Evolutionary conservation across 2,329 filamentous ascomycete species (phyloP), one percentile per base, ranked within the genome.

Genomic region (Dactylonectria macrodidyma): DNA sequence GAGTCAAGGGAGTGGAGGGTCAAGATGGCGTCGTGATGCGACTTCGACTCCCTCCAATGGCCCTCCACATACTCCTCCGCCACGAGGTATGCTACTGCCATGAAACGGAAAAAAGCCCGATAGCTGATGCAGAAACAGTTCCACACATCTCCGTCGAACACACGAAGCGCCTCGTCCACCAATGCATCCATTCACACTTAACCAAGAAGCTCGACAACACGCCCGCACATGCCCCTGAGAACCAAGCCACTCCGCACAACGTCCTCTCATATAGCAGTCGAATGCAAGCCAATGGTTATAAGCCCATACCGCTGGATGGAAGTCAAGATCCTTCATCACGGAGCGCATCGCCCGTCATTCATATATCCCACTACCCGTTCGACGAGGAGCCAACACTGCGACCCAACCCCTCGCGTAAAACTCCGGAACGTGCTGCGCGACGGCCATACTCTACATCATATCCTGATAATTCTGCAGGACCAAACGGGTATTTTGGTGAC

Each of bases 371-470:
- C 47, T 77, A 78, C 48, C 68, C 78, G 1, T 84, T 84, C 63
- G 80, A 82, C 50, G 80, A 84, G 47, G 78, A 81, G 41, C 80
- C 79, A 14, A 81, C 78, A 34, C 70, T 82, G 26, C 81, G 79
- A 52, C 76, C 76, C 30, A 82, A 78, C 57, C 73, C 80, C 7
- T 59, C 75, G 19, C 74, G 73, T 1, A 67, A 66, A 19, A 75
- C 69, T 38, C 64, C 73, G 22, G 65, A 71, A 12, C 59, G 71
- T 26, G 58, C 73, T 22, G 11, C 26, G 26, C 26, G 69, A 3
- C 75, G 83, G 55, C 84, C 85, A 1, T 82, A 84, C 62, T 87
- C 86, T 4, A 83, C 84, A 24, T 85, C 84, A 0, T 82, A 84
- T 66, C 77, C 83, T 5, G 83, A 87, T 59, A 74, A 80, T 36